phyloP scores from a whole-genome alignment of 2,329 filamentous ascomycete genomes.

The Colletotrichum lindemuthianum region DNA sequence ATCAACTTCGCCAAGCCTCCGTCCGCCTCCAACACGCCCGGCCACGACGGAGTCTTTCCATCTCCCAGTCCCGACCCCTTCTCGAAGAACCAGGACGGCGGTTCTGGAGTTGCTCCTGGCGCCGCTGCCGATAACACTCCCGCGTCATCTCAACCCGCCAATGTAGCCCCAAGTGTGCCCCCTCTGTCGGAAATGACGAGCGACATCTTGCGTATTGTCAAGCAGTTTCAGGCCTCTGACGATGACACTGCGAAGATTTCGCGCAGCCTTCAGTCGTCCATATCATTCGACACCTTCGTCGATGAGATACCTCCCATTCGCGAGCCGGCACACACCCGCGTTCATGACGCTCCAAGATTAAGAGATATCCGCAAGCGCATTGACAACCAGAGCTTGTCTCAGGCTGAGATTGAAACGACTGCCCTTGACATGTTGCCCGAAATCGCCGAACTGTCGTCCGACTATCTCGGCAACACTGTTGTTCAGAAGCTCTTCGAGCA shows the following conservation, averaged over 20 bases:
- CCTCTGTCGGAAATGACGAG: constrained; percentile 80
- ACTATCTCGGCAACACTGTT: constrained; percentile 99
- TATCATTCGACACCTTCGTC: constrained; percentile 76
- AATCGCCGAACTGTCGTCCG: constrained; percentile 92
- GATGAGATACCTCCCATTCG: constrained; percentile 89
- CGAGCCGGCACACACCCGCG: constrained; percentile 87
- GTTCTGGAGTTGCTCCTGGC: constrained; percentile 49
- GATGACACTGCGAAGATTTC: constrained; percentile 81
- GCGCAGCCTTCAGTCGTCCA: constrained; percentile 78
- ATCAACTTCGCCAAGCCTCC: constrained; percentile 98
- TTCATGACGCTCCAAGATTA: constrained; percentile 93
- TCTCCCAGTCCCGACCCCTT: constrained; percentile 93
- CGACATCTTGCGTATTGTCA: constrained; percentile 87
- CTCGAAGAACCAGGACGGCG: constrained; percentile 63
- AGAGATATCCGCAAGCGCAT: constrained; percentile 97
- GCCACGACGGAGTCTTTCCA: constrained; percentile 85
- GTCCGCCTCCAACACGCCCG: constrained; percentile 88
- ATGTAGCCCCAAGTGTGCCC: constrained; percentile 72
- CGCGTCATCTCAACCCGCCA: constrained; percentile 46
- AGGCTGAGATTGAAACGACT: constrained; percentile 90
- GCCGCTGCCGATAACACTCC: constrained; percentile 48
- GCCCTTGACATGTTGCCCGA: constrained; percentile 95
- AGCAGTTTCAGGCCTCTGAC: constrained; percentile 85
- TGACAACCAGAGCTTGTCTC: constrained; percentile 89
- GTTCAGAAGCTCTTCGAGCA: constrained; percentile 98